Conservation (phyloP, 2,329 filamentous ascomycete species). For the Neodidymelliopsis sp. region DNA sequence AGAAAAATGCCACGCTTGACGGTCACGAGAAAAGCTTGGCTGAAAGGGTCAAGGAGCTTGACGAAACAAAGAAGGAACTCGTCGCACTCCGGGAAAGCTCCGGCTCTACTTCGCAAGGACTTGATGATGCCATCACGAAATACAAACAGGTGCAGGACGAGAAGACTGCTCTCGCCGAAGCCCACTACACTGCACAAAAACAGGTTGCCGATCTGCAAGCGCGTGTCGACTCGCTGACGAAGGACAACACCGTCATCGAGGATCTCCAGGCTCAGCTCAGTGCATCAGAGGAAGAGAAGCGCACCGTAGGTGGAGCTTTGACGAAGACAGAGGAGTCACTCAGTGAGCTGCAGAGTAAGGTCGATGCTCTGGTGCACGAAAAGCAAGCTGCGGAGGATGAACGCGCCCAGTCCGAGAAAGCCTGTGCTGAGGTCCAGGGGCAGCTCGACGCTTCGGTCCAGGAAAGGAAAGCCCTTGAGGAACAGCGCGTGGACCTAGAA, state of each 20-base stretch:
- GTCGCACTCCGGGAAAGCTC: slow-evolving; percentile 29
- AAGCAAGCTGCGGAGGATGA: slow-evolving; percentile 26
- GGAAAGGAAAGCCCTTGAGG: slow-evolving; percentile 28
- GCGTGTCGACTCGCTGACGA: slow-evolving; percentile 28
- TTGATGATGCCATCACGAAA: slow-evolving; percentile 33
- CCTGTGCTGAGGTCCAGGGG: slow-evolving; percentile 27
- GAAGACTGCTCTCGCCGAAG: slow-evolving; percentile 30
- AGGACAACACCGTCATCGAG: slow-evolving; percentile 18
- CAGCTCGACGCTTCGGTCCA: slow-evolving; percentile 27
- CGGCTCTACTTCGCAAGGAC: slow-evolving; percentile 32
- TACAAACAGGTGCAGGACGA: slow-evolving; percentile 35
- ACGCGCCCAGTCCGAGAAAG: slow-evolving; percentile 19
- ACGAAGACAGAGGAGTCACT: slow-evolving; percentile 18
- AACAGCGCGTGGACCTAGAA: slow-evolving; percentile 29
- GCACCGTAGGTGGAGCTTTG: slow-evolving; percentile 29
- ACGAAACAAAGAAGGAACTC: slow-evolving; percentile 31
- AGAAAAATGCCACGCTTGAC: slow-evolving; percentile 35
- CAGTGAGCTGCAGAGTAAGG: slow-evolving; percentile 33
- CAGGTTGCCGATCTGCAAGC: slow-evolving; percentile 33
- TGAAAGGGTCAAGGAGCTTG: slow-evolving; percentile 30
- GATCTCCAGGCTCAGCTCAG: slow-evolving; percentile 25
- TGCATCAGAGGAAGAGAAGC: slow-evolving; percentile 28
- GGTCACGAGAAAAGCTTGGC: slow-evolving; percentile 33
- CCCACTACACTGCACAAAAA: slow-evolving; percentile 31
- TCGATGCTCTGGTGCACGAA: slow-evolving; percentile 25